These are phyloP conservation scores for Aquilaria sinensis DNA, from an alignment of 345 rosid species.

Conservation along the genomic window DNA sequence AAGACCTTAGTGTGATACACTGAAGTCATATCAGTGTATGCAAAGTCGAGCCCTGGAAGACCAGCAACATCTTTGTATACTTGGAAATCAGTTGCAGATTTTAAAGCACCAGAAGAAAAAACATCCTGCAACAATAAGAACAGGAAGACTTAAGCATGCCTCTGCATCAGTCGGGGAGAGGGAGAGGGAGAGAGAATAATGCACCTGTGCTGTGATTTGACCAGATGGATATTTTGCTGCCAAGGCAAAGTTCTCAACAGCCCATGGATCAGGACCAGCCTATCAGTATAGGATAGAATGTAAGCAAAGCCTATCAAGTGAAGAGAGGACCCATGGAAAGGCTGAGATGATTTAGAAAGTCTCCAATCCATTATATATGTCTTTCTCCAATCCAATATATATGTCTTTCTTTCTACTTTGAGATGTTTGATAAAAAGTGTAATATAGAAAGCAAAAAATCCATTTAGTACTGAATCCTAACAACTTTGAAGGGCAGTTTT, in stretches of 20 bases:
- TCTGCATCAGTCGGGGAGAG: neutral
- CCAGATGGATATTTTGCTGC: slow-evolving; percentile 90
- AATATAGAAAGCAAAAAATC: too few relatives aligned
- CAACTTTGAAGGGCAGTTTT: too few relatives aligned
- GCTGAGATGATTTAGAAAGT: too few relatives aligned
- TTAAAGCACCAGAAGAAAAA: slow-evolving; percentile 64
- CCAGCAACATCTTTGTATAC: slow-evolving; percentile 84
- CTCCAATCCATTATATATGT: too few relatives aligned
- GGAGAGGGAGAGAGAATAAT: slow-evolving; percentile 1
- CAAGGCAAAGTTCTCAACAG: slow-evolving; percentile 75
- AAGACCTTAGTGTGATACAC: slow-evolving; percentile 95
- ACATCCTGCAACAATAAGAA: slow-evolving; percentile 64
- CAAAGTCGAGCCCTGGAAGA: slow-evolving; percentile 98
- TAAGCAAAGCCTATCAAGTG: neutral
- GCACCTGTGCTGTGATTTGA: slow-evolving; percentile 68
- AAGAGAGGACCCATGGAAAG: too few relatives aligned
- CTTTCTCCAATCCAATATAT: too few relatives aligned
- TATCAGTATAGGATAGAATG: slow-evolving; percentile 21
- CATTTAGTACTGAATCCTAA: too few relatives aligned
- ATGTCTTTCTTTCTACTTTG: too few relatives aligned
- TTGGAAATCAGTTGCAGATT: slow-evolving; percentile 92
- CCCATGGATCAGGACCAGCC: slow-evolving; percentile 95
- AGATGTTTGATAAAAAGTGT: too few relatives aligned
- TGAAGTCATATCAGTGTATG: slow-evolving; percentile 70
- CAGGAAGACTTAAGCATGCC: slow-evolving; percentile 12